Evolutionary conservation across 2,329 filamentous ascomycete species (phyloP).

Genomic region (Fusarium nisikadoi): DNA sequence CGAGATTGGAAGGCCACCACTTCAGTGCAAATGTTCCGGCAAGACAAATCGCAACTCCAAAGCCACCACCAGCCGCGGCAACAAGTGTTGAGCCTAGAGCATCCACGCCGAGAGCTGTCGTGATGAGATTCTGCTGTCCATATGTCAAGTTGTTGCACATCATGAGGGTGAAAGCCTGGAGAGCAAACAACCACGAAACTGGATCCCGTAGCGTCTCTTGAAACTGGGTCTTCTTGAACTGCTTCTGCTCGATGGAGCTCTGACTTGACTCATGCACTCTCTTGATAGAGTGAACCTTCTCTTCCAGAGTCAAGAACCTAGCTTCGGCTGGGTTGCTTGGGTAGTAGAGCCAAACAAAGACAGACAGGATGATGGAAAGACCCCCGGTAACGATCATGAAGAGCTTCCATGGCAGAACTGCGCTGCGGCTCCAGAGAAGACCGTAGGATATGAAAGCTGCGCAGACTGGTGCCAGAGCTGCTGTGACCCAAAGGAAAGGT

Average conservation of each 20-base stretch:
- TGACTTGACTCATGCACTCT: slow-evolving; percentile 48
- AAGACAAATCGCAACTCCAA: slow-evolving; percentile 48
- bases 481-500: slow-evolving; percentile 49
- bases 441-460: slow-evolving; percentile 55
- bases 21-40: slow-evolving; percentile 47
- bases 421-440: slow-evolving; percentile 49
- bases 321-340: slow-evolving; percentile 54
- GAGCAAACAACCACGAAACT: slow-evolving; percentile 47
- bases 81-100: slow-evolving; percentile 54
- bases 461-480: slow-evolving; percentile 49
- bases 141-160: slow-evolving; percentile 54
- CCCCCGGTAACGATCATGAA: slow-evolving; percentile 54
- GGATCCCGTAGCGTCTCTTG: slow-evolving; percentile 45
- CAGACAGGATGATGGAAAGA: slow-evolving; percentile 48
- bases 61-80: slow-evolving; percentile 50
- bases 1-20: slow-evolving; percentile 46
- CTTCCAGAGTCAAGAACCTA: slow-evolving; percentile 53
- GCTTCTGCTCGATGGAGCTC: slow-evolving; percentile 52
- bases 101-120: slow-evolving; percentile 49
- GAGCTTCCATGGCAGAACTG: slow-evolving; percentile 51
- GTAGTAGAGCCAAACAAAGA: slow-evolving; percentile 50
- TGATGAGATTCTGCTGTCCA: slow-evolving; percentile 53
- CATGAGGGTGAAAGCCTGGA: slow-evolving; percentile 49
- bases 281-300: slow-evolving; percentile 52
- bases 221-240: slow-evolving; percentile 48